Evolutionary conservation across 2,329 filamentous ascomycete species (phyloP).

Genomic region (Truncatella angustata): DNA sequence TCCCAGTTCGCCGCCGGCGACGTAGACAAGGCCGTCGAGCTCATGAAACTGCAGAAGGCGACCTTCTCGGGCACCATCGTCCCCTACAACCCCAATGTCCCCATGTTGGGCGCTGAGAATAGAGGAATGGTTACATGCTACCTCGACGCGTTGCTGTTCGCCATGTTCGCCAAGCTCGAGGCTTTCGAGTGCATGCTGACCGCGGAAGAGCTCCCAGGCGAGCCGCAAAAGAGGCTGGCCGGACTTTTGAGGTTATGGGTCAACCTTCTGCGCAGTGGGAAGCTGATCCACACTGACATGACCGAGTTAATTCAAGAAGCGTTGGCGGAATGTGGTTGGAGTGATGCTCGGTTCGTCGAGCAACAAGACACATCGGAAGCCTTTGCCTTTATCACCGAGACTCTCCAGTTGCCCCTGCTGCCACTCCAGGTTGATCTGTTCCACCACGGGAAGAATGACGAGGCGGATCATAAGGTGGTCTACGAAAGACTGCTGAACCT

Average conservation of each 20-base stretch:
- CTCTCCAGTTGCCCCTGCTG: constrained; percentile 80
- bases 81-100: constrained; percentile 68
- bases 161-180: constrained; percentile 89
- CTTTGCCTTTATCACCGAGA: constrained; percentile 91
- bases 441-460: constrained; percentile 81
- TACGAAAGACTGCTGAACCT: constrained; percentile 90
- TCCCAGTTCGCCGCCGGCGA: constrained; percentile 67
- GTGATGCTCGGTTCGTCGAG: constrained; percentile 69
- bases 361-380: constrained; percentile 97
- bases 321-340: constrained; percentile 84
- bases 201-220: constrained; percentile 64
- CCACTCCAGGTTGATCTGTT: constrained; percentile 94
- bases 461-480: constrained; percentile 91
- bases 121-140: constrained; percentile 89
- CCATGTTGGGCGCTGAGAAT: constrained; percentile 84
- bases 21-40: constrained; percentile 69
- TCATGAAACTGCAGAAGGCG: constrained; percentile 76
- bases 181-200: constrained; percentile 93
- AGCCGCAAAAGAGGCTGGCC: constrained; percentile 69
- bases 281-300: constrained; percentile 81
- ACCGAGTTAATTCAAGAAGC: constrained; percentile 81
- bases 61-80: constrained; percentile 77
- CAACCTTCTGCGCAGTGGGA: constrained; percentile 82
- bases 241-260: constrained; percentile 85
- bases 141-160: constrained; percentile 84